phyloP scores from a whole-genome alignment of 2,329 filamentous ascomycete species.

The Dactylonectria macrodidyma region DNA sequence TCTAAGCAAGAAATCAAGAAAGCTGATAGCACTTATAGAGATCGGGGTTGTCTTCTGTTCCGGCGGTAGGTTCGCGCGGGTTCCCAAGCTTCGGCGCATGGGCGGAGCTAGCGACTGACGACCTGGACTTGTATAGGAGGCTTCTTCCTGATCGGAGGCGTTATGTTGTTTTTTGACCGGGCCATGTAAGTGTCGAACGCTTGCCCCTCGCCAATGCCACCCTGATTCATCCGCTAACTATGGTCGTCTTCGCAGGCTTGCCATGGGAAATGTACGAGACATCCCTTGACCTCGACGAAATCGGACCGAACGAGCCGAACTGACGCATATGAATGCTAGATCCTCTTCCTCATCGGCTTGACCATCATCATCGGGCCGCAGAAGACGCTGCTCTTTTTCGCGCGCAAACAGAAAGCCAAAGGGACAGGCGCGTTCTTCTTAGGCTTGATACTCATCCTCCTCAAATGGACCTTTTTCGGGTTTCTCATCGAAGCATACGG shows the following conservation, averaged over 20 bases:
- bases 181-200: slow-evolving; percentile 78
- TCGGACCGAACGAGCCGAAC: slow-evolving; percentile 33
- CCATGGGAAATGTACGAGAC: slow-evolving; percentile 90
- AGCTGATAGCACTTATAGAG: slow-evolving; percentile 72
- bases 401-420: slow-evolving; percentile 90
- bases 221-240: slow-evolving; percentile 90
- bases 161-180: slow-evolving; percentile 97
- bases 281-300: slow-evolving; percentile 25
- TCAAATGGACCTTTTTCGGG: slow-evolving; percentile 92
- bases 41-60: slow-evolving; percentile 98
- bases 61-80: slow-evolving; percentile 79
- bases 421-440: slow-evolving; percentile 90
- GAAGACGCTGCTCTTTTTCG: slow-evolving; percentile 96
- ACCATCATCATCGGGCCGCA: slow-evolving; percentile 94
- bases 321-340: slow-evolving; percentile 65
- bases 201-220: slow-evolving; percentile 12
- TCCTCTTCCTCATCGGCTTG: slow-evolving; percentile 97
- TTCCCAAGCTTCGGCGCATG: slow-evolving; percentile 40
- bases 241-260: slow-evolving; percentile 83
- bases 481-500: slow-evolving; percentile 95
- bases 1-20: slow-evolving; percentile 15
- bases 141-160: slow-evolving; percentile 94
- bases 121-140: slow-evolving; percentile 72
- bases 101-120: slow-evolving; percentile 37
- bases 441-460: slow-evolving; percentile 87